Evolutionary conservation across 768 basidiomycete species (phyloP).

Genomic region (Pleurotus tuber-regium): DNA sequence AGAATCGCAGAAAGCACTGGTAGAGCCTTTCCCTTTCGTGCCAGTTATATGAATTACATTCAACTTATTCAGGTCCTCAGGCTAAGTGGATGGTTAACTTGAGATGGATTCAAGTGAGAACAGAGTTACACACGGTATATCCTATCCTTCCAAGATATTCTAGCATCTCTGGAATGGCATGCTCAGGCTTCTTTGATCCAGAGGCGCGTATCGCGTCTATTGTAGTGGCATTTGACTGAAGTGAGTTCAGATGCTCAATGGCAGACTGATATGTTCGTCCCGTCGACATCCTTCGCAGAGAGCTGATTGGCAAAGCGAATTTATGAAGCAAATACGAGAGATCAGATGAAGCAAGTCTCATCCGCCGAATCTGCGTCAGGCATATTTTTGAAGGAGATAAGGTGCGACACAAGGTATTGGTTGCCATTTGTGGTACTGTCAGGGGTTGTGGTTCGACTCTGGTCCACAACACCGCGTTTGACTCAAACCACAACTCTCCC

Average conservation of each 20-base stretch:
- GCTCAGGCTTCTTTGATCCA: slow-evolving; percentile 55
- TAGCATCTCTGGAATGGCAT: slow-evolving; percentile 84
- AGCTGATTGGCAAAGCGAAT: background rate
- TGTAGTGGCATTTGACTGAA: slow-evolving; percentile 93
- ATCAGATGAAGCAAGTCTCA: slow-evolving; percentile 24
- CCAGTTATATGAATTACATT: slow-evolving; percentile 97
- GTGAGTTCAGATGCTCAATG: slow-evolving; percentile 66
- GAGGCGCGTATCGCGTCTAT: slow-evolving; percentile 80
- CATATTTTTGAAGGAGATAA: slow-evolving; percentile 8
- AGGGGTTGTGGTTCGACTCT: slow-evolving; percentile 5
- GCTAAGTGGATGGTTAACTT: slow-evolving; percentile 41
- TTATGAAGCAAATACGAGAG: slow-evolving; percentile 19
- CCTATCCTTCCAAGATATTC: slow-evolving; percentile 88
- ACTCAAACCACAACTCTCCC: background rate
- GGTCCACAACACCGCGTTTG: slow-evolving; percentile 7
- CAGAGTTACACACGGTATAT: slow-evolving; percentile 59
- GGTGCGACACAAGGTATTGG: slow-evolving; percentile 3
- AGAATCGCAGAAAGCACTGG: slow-evolving; percentile 89
- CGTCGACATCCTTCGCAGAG: slow-evolving; percentile 48
- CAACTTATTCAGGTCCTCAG: slow-evolving; percentile 77
- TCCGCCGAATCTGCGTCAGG: slow-evolving; percentile 18
- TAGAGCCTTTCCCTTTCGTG: slow-evolving; percentile 98
- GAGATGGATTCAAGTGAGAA: slow-evolving; percentile 2
- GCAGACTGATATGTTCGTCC: slow-evolving; percentile 68
- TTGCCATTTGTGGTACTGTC: background rate